Evolutionary conservation across 1,139 yeast species (phyloP).

Genomic region (Taphrina betulina): DNA sequence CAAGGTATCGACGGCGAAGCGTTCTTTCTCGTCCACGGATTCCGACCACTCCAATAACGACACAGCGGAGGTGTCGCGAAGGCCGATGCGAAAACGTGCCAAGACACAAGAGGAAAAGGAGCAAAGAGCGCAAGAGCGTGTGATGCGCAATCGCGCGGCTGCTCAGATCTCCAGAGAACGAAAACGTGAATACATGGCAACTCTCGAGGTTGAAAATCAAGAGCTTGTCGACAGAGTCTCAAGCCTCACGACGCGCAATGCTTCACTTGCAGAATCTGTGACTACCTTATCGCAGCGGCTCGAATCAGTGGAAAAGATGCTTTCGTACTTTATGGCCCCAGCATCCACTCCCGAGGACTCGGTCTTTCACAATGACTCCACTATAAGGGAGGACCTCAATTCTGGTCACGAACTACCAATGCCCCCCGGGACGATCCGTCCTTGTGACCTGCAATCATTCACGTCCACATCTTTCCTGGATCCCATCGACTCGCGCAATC

Average conservation of each 20-base stretch:
- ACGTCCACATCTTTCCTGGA: slow-evolving; percentile 7
- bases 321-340: slow-evolving; percentile 14
- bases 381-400: neutral
- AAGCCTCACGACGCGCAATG: slow-evolving; percentile 11
- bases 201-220: slow-evolving; percentile 54
- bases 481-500: slow-evolving; percentile 29
- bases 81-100: slow-evolving; percentile 95
- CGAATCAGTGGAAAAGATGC: slow-evolving; percentile 19
- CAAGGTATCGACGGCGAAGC: too few species aligned
- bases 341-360: neutral
- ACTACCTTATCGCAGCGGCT: slow-evolving; percentile 4
- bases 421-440: slow-evolving; percentile 1
- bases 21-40: neutral
- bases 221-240: slow-evolving; percentile 17
- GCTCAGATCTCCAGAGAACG: slow-evolving; percentile 97
- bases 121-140: slow-evolving; percentile 89
- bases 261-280: neutral
- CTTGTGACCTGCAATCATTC: slow-evolving; percentile 4
- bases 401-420: neutral
- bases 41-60: slow-evolving; percentile 5
- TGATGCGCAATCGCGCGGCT: slow-evolving; percentile 89
- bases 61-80: slow-evolving; percentile 35
- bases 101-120: slow-evolving; percentile 96
- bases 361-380: neutral
- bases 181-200: slow-evolving; percentile 88